Evolutionary conservation across 2,329 filamentous ascomycete genomes (phyloP), one percentile per base, ranked within the genome.

Genomic region (Beauveria asiatica): DNA sequence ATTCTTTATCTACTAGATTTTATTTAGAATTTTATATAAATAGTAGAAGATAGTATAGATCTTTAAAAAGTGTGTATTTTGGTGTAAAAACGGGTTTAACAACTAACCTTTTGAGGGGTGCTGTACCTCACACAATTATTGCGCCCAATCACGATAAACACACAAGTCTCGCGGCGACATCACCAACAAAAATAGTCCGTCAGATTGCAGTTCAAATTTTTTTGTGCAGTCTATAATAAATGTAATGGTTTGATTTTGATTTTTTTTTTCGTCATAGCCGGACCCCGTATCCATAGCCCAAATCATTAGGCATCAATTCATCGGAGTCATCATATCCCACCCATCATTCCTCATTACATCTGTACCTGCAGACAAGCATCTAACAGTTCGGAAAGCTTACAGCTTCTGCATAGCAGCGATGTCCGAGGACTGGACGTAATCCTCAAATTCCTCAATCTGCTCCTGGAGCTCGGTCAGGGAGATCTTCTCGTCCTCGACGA

Each of bases 401-500:
- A 67, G 64, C 65, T 65, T 65, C 62, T 64, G 63, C 62, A 65
- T 67, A 55, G 64, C 63, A 58, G 57, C 61, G 41, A 49, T 39
- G n/a, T 52, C 59, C 60, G 17, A 64, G 3, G 53, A 65, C 86
- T 99, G 94, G 73, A 99, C 92, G 76, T 90, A 88, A 75, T 99
- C 94, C 82, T 97, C 94, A 70, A 92, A 84, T 68, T 84, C 90
- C 72, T 74, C 65, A 70, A 97, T 95, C 81, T 89, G 72, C 74
- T 90, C 86, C 83, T 96, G 85, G 68, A 99, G 87, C 65, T 97
- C 93, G 69, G 88, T 84, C 66, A 90, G 76, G 67, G 90, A 92
- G 73, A 99, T 77, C 85, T 97, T 97, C 67, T 97, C 93, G 75
- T 99, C 94, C 83, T 97, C 94, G 66, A 97, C 81, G 70, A 97